phyloP scores from a whole-genome alignment of 352 stramenopile species.

The Phytophthora cryptogea region DNA sequence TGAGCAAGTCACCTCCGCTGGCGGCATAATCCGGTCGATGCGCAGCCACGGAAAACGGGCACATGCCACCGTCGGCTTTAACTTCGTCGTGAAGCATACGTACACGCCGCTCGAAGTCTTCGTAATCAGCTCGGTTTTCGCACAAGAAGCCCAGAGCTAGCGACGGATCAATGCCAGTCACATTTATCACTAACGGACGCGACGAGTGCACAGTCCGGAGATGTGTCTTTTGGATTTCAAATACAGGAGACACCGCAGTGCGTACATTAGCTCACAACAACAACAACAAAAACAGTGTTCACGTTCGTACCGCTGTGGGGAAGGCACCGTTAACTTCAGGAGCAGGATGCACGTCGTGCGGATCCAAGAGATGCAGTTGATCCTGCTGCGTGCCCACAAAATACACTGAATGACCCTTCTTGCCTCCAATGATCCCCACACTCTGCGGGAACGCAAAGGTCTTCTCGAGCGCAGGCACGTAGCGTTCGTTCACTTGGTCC shows the following conservation, averaged over 20 bases:
- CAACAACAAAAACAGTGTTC: background rate
- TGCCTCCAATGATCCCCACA: slow-evolving; percentile 94
- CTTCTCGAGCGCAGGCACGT: slow-evolving; percentile 74
- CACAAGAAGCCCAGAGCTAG: slow-evolving; percentile 95
- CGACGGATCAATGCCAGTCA: slow-evolving; percentile 92
- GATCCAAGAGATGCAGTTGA: slow-evolving; percentile 83
- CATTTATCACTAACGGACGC: slow-evolving; percentile 73
- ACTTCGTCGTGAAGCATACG: slow-evolving; percentile 46
- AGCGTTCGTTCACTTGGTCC: slow-evolving; percentile 82
- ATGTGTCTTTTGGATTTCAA: slow-evolving; percentile 55
- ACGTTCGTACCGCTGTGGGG: slow-evolving; percentile 59
- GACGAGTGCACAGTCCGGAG: slow-evolving; percentile 58
- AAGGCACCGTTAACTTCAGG: slow-evolving; percentile 75
- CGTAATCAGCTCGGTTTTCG: slow-evolving; percentile 68
- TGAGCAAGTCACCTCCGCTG: slow-evolving; percentile 48
- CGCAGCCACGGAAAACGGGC: slow-evolving; percentile 66
- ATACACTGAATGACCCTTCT: slow-evolving; percentile 94
- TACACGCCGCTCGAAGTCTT: slow-evolving; percentile 67
- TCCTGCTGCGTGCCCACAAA: slow-evolving; percentile 93
- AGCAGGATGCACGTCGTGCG: slow-evolving; percentile 75
- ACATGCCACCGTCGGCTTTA: slow-evolving; percentile 46
- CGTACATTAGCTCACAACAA: background rate
- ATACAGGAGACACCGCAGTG: background rate
- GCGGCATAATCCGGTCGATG: slow-evolving; percentile 64
- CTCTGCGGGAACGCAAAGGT: slow-evolving; percentile 92